phyloP scores from a whole-genome alignment of 2,329 filamentous ascomycete species.

The Xylariaceae sp. region DNA sequence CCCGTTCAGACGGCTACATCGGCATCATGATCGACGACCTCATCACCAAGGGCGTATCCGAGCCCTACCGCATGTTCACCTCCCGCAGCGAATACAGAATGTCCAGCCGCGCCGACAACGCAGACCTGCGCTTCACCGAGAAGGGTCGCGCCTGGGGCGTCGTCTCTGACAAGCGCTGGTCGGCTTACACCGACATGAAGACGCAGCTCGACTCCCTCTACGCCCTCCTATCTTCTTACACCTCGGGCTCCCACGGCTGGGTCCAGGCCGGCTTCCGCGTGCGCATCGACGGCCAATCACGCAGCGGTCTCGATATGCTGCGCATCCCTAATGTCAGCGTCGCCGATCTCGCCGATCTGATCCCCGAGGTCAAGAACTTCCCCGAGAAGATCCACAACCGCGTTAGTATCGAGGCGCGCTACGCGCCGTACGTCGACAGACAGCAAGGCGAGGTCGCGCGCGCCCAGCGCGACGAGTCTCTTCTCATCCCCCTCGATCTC shows the following conservation, averaged over 20 bases:
- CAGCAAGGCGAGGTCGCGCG: constrained; percentile 62
- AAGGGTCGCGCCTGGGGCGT: constrained; percentile 72
- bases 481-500: constrained; percentile 66
- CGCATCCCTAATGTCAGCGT: constrained; percentile 58
- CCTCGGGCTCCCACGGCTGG: constrained; percentile 61
- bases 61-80: constrained; percentile 98
- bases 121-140: constrained; percentile 77
- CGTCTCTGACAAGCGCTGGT: constrained; percentile 75
- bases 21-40: constrained; percentile 99
- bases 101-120: constrained; percentile 87
- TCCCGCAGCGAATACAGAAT: constrained; percentile 93
- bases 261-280: constrained; percentile 62
- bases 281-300: constrained; percentile 58
- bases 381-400: constrained; percentile 57
- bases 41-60: constrained; percentile 91
- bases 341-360: constrained; percentile 49
- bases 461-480: constrained; percentile 70
- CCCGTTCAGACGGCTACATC: constrained; percentile 87
- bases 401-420: constrained; percentile 75
- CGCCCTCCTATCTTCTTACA: constrained; percentile 51
- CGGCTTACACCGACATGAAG: constrained; percentile 58
- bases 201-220: constrained; percentile 63
- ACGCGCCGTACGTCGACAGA: constrained; percentile 77
- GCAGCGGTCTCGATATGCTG: constrained; percentile 75
- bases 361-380: constrained; percentile 55